A percentile compares a stretch with the other conserved stretches of the same genome.
Evolutionary conservation across 805 yeast species (phyloP).

Genomic region (Candida sanyiensis): DNA sequence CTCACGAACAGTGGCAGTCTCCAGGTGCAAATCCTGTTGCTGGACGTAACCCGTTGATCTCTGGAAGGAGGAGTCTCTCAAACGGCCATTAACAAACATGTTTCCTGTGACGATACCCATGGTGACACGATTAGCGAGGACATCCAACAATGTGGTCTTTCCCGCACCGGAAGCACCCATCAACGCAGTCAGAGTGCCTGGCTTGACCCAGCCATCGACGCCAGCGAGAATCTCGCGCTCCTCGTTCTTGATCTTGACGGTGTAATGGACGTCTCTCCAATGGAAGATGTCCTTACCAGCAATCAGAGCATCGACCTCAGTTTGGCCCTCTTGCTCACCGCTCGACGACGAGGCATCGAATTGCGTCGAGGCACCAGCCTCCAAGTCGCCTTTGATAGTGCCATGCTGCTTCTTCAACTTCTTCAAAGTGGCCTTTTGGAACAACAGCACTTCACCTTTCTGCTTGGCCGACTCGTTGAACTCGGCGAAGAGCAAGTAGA

Average conservation of each 20-base stretch:
- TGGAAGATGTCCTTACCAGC: slow-evolving; percentile 55
- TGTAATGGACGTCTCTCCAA: slow-evolving; percentile 73
- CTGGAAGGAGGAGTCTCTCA: slow-evolving; percentile 56
- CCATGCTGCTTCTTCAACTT: slow-evolving; percentile 39
- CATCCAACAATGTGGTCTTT: slow-evolving; percentile 68
- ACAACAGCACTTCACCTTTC: slow-evolving; percentile 66
- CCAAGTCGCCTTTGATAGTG: slow-evolving; percentile 24
- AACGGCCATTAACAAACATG: slow-evolving; percentile 53
- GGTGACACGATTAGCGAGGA: slow-evolving; percentile 64
- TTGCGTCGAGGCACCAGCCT: slow-evolving; percentile 24
- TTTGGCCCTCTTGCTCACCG: slow-evolving; percentile 15
- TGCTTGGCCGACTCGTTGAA: slow-evolving; percentile 55
- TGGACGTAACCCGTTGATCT: slow-evolving; percentile 56
- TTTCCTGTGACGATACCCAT: slow-evolving; percentile 69
- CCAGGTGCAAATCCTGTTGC: slow-evolving; percentile 69
- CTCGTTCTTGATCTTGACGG: slow-evolving; percentile 56
- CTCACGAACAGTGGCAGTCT: slow-evolving; percentile 65
- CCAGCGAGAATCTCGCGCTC: slow-evolving; percentile 54
- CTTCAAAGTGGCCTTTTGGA: slow-evolving; percentile 44
- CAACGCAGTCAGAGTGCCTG: slow-evolving; percentile 74
- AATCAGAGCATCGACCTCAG: slow-evolving; percentile 26
- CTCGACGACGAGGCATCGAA: slow-evolving; percentile 25
- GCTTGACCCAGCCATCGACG: slow-evolving; percentile 80
- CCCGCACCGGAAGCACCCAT: slow-evolving; percentile 84
- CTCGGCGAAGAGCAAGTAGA: slow-evolving; percentile 53